phyloP scores from a whole-genome alignment of 805 yeast species.

The Blastobotrys parvus region DNA sequence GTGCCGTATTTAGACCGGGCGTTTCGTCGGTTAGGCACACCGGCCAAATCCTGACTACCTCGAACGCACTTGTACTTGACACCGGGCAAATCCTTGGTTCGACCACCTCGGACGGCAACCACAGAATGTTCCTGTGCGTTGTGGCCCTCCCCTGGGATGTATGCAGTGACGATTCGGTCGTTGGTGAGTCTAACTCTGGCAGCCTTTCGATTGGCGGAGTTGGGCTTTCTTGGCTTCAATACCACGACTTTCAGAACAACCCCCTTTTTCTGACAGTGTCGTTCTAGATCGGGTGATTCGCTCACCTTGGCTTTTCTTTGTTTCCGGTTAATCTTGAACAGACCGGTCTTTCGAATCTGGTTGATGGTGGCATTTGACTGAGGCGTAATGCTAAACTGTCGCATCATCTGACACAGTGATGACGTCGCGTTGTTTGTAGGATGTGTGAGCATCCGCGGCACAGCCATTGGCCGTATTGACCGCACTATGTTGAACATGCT shows the following conservation, averaged over 20 bases:
- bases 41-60: slow-evolving; percentile 88
- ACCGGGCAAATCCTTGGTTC: slow-evolving; percentile 97
- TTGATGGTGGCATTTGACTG: slow-evolving; percentile 22
- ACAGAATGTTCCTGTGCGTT: slow-evolving; percentile 96
- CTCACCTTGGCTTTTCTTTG: slow-evolving; percentile 19
- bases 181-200: slow-evolving; percentile 89
- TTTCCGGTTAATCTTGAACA: slow-evolving; percentile 26
- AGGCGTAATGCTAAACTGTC: slow-evolving; percentile 1
- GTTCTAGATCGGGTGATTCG: slow-evolving; percentile 71
- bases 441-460: too few relatives aligned
- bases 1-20: slow-evolving; percentile 93
- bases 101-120: slow-evolving; percentile 94
- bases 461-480: too few relatives aligned
- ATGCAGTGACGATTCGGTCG: slow-evolving; percentile 83
- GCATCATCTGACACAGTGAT: neutral
- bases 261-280: slow-evolving; percentile 84
- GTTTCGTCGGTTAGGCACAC: slow-evolving; percentile 86
- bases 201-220: slow-evolving; percentile 95
- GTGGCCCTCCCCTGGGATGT: slow-evolving; percentile 98
- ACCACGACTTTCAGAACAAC: slow-evolving; percentile 92
- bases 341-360: slow-evolving; percentile 28
- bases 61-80: slow-evolving; percentile 89
- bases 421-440: too few relatives aligned
- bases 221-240: slow-evolving; percentile 95
- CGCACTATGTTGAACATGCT: too few relatives aligned